These are phyloP conservation scores for Lichtheimia corymbifera DNA, from an alignment of 371 early-diverging fungal genomes.

Conservation along the genomic window DNA sequence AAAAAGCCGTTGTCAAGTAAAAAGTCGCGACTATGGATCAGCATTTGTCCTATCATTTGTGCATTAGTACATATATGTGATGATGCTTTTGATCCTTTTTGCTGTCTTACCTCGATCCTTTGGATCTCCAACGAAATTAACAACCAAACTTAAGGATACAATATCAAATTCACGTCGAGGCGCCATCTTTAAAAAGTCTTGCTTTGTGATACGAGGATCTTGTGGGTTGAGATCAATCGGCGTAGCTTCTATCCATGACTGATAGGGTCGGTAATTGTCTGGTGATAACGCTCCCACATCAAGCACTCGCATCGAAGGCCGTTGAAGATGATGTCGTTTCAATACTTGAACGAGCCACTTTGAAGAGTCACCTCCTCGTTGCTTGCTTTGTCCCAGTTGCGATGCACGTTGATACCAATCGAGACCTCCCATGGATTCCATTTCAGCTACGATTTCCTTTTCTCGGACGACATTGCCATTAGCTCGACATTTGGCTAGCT, in stretches of 20 bases:
- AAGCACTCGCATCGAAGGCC: constrained; percentile 53
- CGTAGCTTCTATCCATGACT: constrained; percentile 66
- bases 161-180: constrained; percentile 63
- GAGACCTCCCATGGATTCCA: constrained; percentile 84
- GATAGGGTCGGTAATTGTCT: constrained; percentile 70
- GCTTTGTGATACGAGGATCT: constrained; percentile 64
- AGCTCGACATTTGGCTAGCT: constrained; percentile 52
- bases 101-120: constrained; percentile 61
- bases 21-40: constrained; percentile 50
- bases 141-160: constrained; percentile 83
- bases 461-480: constrained; percentile 24
- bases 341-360: constrained; percentile 76
- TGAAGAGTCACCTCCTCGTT: constrained; percentile 82
- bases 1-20: constrained; percentile 39
- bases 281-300: constrained; percentile 90
- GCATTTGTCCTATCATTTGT: constrained; percentile 41
- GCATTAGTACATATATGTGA: background rate
- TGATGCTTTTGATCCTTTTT: background rate
- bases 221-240: constrained; percentile 91
- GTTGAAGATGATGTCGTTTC: constrained; percentile 15
- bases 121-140: constrained; percentile 89
- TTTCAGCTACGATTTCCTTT: constrained; percentile 54
- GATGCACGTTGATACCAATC: constrained; percentile 88
- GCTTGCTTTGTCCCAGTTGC: constrained; percentile 79
- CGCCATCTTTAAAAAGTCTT: constrained; percentile 79